Base-by-base conservation (phyloP, 2,329 filamentous ascomycete genomes). In the Stemphylium vesicarium region DNA sequence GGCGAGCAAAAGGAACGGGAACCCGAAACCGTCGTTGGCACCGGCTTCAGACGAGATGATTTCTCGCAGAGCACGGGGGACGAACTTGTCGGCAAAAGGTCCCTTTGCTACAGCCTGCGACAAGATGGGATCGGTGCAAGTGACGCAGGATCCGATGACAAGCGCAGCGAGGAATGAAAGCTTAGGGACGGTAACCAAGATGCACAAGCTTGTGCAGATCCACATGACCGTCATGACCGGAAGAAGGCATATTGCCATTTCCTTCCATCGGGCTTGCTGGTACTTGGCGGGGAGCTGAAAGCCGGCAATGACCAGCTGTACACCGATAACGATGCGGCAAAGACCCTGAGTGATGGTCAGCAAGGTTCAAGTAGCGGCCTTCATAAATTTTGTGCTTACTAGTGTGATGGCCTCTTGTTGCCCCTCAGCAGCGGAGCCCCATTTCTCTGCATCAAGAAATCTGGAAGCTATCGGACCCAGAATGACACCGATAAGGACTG, bases 151-250 rank as follows among this genome's bases (percentile, higher is more conserved):
- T 2, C 79, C 84, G 55, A 88, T 84, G 16, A 84, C 84, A 36
- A 88, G 73, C 1, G 82, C 79, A 2, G 65, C 55, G 12, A 71
- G 56, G 12, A 85, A 75, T 0, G 81, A 80, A 9, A 87, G 56
- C 20, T 83, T 82, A 0, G 85, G 84, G 2, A 87, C 75, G 10
- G 81, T 82, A 5, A 82, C 75, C 29, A 85, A 69, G 38, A 88
- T 78, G 57, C 84, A 87, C 2, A 79, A 75, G 0, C 82, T 83
- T 0, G 84, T 86, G 60, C 75, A 79, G 6, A 88, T 67, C 85
- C 85, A 88, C 80, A 85, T 85, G 46, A 85, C 72, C 1, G 83
- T 82, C 85, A 87, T 87, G 58, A 86, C 76, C 2, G 85, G 85
- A 6, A 87, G 62, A 5, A 88, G 74, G 38, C 80, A 82, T 8